phyloP scores from a whole-genome alignment of 768 basidiomycete species.

The Cystobasidium onofrii region DNA sequence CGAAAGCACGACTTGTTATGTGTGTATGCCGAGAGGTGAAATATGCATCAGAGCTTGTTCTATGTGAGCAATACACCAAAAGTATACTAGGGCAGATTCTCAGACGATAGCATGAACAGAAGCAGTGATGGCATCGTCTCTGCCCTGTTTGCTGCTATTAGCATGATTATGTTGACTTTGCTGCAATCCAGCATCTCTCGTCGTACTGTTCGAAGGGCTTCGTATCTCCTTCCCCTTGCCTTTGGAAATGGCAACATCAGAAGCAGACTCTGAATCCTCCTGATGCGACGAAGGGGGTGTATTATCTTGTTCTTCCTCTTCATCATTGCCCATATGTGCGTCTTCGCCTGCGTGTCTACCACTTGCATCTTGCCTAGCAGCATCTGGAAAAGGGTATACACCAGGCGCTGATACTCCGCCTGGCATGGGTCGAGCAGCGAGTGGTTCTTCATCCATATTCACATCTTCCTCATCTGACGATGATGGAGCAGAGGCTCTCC shows the following conservation, averaged over 20 bases:
- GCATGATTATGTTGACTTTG: background rate
- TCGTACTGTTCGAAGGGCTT: background rate
- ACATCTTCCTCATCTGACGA: slow-evolving; percentile 3
- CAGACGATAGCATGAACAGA: slow-evolving; percentile 1
- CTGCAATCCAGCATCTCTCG: background rate
- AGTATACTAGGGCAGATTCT: too few species aligned
- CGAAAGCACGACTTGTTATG: too few species aligned
- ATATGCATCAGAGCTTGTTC: too few species aligned
- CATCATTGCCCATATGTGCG: background rate
- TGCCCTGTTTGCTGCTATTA: background rate
- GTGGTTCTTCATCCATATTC: background rate
- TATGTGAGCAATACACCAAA: too few species aligned
- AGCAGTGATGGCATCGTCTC: background rate
- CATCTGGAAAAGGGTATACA: background rate
- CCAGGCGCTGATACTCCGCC: background rate
- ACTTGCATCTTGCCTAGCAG: background rate
- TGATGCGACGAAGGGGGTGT: background rate
- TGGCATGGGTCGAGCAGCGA: background rate
- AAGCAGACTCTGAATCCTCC: background rate
- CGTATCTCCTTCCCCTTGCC: background rate
- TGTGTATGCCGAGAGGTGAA: too few species aligned
- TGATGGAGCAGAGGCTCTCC: background rate
- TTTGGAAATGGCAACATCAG: background rate
- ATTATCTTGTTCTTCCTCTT: background rate
- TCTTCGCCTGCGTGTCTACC: background rate